phyloP scores from a whole-genome alignment of 2,329 filamentous ascomycete genomes.

The Microthyrium microscopicum region DNA sequence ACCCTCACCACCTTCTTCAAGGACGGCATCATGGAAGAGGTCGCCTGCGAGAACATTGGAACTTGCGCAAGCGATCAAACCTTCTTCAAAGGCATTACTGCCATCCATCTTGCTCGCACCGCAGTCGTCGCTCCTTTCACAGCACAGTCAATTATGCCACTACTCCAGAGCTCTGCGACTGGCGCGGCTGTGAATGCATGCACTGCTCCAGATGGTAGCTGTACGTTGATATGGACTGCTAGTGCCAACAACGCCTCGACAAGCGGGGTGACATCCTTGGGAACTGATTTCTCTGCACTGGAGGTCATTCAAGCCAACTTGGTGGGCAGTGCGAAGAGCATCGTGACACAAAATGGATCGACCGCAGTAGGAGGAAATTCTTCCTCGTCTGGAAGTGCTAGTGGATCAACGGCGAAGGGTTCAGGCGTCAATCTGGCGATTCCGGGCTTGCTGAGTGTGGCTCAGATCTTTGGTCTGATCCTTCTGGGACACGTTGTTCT shows the following conservation, averaged over 20 bases:
- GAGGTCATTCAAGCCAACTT: background rate
- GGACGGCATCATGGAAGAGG: slow-evolving; percentile 27
- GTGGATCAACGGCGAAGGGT: no score
- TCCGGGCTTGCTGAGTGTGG: no score
- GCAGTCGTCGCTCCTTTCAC: background rate
- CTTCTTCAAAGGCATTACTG: slow-evolving; percentile 27
- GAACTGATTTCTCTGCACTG: background rate
- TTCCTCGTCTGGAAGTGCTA: no score
- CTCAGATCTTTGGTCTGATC: no score
- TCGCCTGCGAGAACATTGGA: slow-evolving; percentile 28
- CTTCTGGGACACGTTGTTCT: no score
- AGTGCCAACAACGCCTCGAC: background rate
- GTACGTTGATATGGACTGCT: background rate
- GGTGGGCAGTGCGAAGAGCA: no score
- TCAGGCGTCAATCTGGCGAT: no score
- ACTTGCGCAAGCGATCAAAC: slow-evolving; percentile 31
- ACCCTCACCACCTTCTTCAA: slow-evolving; percentile 27
- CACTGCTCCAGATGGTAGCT: background rate
- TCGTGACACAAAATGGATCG: no score
- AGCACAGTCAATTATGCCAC: background rate
- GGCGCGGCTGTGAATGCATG: background rate
- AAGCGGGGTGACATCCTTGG: background rate
- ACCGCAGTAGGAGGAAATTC: no score
- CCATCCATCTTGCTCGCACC: slow-evolving; percentile 22
- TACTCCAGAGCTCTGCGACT: background rate